Evolutionary conservation across 805 yeast genomes (phyloP).

Genomic region (Starmerella vaccinii): DNA sequence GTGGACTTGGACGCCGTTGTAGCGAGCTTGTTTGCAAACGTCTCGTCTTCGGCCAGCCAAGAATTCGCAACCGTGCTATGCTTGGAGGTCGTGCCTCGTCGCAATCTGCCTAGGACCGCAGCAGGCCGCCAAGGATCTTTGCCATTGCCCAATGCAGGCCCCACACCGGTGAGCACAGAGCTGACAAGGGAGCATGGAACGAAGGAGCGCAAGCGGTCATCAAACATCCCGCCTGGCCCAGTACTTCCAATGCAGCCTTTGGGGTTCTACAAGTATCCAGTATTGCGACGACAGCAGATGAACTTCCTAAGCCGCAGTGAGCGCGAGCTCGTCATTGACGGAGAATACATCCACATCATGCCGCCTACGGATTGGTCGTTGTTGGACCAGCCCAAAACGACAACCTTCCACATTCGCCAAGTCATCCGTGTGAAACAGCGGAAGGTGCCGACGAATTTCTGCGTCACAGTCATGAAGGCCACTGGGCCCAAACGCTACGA

Average conservation of each 20-base stretch:
- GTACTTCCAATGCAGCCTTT: constrained; percentile 25
- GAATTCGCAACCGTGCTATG: neutral
- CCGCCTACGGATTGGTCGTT: constrained; percentile 73
- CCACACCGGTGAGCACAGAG: constrained; percentile 2
- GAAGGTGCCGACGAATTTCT: constrained; percentile 68
- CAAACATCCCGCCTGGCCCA: constrained; percentile 12
- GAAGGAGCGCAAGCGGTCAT: neutral
- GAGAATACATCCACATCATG: constrained; percentile 81
- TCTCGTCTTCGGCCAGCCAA: neutral
- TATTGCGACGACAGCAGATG: constrained; percentile 81
- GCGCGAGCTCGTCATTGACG: constrained; percentile 77
- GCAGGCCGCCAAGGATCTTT: neutral
- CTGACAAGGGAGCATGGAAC: neutral
- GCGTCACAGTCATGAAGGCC: constrained; percentile 61
- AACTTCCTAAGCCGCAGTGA: constrained; percentile 72
- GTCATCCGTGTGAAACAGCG: constrained; percentile 62
- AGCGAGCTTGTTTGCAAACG: neutral
- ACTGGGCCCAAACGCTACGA: constrained; percentile 73
- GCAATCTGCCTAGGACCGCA: neutral
- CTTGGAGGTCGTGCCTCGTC: constrained; percentile 1
- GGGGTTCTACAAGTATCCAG: constrained; percentile 73
- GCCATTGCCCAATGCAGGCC: neutral
- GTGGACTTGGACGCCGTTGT: constrained; percentile 4
- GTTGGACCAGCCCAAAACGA: constrained; percentile 67
- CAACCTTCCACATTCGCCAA: constrained; percentile 76